Percentiles rank a stretch among this genome's conserved stretches.
phyloP scores from a whole-genome alignment of 2,329 filamentous ascomycete genomes.

The Plenodomus tracheiphilus region DNA sequence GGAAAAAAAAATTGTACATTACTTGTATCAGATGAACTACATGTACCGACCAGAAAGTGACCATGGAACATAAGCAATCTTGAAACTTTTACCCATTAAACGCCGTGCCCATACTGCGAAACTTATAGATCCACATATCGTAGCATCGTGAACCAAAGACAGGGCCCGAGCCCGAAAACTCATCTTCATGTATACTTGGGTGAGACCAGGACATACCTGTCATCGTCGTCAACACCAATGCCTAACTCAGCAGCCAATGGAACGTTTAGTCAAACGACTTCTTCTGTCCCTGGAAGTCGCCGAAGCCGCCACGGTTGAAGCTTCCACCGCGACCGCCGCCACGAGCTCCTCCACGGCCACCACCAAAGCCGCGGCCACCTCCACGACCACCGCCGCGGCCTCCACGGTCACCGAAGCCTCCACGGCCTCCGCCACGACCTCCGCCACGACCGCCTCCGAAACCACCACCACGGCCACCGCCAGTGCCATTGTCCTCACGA shows the following conservation, averaged over 20 bases:
- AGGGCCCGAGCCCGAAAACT: constrained; percentile 11
- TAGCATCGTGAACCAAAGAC: constrained; percentile 13
- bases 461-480: constrained; percentile 57
- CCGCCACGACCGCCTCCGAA: constrained; percentile 57
- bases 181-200: constrained; percentile 19
- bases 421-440: constrained; percentile 53
- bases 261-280: constrained; percentile 61
- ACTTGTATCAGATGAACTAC: constrained; percentile 11
- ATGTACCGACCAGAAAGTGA: constrained; percentile 6
- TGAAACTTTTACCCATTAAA: constrained; percentile 19
- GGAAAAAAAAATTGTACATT: constrained; percentile 14
- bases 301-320: constrained; percentile 60
- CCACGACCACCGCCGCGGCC: constrained; percentile 50
- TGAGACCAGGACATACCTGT: constrained; percentile 29
- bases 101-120: constrained; percentile 10
- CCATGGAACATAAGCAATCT: constrained; percentile 5
- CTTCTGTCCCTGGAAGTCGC: constrained; percentile 79
- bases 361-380: constrained; percentile 55
- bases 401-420: constrained; percentile 47
- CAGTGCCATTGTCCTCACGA: constrained; percentile 62
- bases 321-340: constrained; percentile 53
- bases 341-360: constrained; percentile 53
- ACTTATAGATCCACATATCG: constrained; percentile 8
- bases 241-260: constrained; percentile 8
- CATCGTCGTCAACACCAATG: constrained; percentile 24